Base-by-base conservation (phyloP, 2,329 filamentous ascomycete species). In the Scopulariopsis brevicaulis region DNA sequence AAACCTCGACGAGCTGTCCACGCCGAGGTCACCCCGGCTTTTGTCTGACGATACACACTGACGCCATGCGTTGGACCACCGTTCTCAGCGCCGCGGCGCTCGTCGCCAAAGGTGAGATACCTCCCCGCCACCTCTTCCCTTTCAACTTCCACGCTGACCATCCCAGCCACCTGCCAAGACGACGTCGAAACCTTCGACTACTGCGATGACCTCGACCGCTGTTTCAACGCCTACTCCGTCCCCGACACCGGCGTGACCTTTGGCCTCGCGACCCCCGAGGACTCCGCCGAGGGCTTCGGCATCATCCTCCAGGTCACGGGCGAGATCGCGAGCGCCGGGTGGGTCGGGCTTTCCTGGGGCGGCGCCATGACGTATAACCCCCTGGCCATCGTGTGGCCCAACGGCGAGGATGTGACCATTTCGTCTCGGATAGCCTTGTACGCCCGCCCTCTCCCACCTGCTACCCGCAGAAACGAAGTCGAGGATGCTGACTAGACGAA, bases 351-450 rank as follows among this genome's bases (percentile, higher is more conserved):
- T 20, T 68, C 73, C 12, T 77, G 73, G 73, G 74, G 73, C 25
- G 73, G 73, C 5, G 67, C 68, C 10, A 77, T 77, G 75, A 69
- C 71, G 5, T 73, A 74, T 59, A 71, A 71, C 48, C 75, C 75
- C 3, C 64, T 77, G 0, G 69, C 72, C 1, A 60, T 77, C 32
- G 69, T 69, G 4, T 77, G 75, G 75, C 61, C 67, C 22, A 74
- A 73, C 60, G 72, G 69, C n/a, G 67, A 65, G 6, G 69, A 64
- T 18, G 70, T 68, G 11, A 67, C 71, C 1, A 68, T 70, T 18
- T 70, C 70, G 1, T 69, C 69, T 8, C 64, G 71, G 24, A 70
- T 71, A 63, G 70, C 69, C 12, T 69, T 67, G 70, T 73, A 63
- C 62, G 67, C 2, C 40, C 14, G 34, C 25, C 35, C 43, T n/a